A percentile compares a stretch with the other conserved stretches of the same genome.
These are phyloP conservation scores for Hypoxylon lienhwacheense DNA, from an alignment of 495 filamentous ascomycete species.

Conservation along the genomic window DNA sequence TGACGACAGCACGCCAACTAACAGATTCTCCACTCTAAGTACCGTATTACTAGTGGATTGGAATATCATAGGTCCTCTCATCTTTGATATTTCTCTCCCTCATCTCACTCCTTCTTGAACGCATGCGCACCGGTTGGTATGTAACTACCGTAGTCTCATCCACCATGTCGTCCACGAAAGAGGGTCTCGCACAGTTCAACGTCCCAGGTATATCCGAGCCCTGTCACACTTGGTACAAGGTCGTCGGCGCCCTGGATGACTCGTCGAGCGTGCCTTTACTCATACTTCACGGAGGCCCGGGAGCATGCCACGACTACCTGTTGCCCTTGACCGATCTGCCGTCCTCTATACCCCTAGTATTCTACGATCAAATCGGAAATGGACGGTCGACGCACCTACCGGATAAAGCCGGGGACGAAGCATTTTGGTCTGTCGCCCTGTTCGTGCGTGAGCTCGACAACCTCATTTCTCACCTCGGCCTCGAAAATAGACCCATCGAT, in stretches of 20 bases:
- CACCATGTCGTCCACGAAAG: no score
- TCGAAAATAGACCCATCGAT: conserved; percentile 37
- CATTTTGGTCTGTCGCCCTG: conserved; percentile 52
- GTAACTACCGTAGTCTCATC: no score
- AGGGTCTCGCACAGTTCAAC: no score
- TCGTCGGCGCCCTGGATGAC: background rate
- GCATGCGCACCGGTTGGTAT: no score
- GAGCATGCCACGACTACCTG: conserved; percentile 48
- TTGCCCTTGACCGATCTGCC: conserved; percentile 42
- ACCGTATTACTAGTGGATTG: no score
- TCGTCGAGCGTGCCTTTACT: conserved; percentile 6
- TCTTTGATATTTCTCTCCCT: no score
- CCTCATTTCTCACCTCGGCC: conserved; percentile 45
- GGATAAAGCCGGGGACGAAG: conserved; percentile 46
- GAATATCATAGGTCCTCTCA: no score
- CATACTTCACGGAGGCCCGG: conserved; percentile 50
- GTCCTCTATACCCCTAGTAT: conserved; percentile 43
- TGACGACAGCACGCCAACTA: no score
- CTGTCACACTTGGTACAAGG: background rate
- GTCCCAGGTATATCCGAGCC: background rate
- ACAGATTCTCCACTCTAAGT: no score
- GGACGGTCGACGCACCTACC: conserved; percentile 48
- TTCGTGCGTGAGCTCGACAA: conserved; percentile 55
- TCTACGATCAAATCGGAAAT: conserved; percentile 59
- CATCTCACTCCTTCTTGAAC: no score